Evolutionary conservation across 495 filamentous ascomycete genomes (phyloP).

Genomic region (Amphirosellinia nigrospora): DNA sequence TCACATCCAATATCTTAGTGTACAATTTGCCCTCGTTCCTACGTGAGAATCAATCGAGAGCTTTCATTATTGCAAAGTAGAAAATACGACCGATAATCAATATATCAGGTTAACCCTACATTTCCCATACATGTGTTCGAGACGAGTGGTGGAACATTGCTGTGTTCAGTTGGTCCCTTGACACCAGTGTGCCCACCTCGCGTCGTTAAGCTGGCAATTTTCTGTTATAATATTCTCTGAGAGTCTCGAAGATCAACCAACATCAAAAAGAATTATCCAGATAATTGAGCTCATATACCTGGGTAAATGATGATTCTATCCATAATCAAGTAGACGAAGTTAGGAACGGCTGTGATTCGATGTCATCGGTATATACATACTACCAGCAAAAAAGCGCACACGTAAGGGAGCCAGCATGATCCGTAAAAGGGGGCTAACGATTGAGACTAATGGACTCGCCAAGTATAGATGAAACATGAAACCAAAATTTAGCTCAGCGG

Average conservation of each 20-base stretch:
- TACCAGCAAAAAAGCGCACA: not conserved
- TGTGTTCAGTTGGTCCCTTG: not conserved
- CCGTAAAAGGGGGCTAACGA: not conserved
- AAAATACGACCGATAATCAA: not conserved
- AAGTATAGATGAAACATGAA: not conserved
- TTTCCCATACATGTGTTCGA: not conserved
- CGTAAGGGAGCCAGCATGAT: not conserved
- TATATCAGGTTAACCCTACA: conserved; percentile 22
- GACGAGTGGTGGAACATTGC: not conserved
- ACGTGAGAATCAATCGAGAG: not conserved
- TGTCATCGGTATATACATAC: not conserved
- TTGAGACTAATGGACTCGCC: not conserved
- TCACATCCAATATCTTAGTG: conserved; percentile 10
- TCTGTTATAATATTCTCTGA: not conserved
- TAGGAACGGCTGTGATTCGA: not conserved
- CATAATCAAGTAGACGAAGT: not conserved
- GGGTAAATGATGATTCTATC: not conserved
- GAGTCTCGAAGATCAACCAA: not conserved
- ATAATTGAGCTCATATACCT: not conserved
- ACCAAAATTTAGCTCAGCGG: not conserved
- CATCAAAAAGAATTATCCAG: not conserved
- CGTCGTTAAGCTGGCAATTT: not conserved
- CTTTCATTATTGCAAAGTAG: not conserved
- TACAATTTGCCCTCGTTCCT: conserved; percentile 1
- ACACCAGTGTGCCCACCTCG: not conserved